A percentile compares a stretch with the other conserved stretches of the same genome.
These are phyloP conservation scores for Dactylonectria estremocensis DNA, from an alignment of 2,329 filamentous ascomycete genomes.

Conservation along the genomic window DNA sequence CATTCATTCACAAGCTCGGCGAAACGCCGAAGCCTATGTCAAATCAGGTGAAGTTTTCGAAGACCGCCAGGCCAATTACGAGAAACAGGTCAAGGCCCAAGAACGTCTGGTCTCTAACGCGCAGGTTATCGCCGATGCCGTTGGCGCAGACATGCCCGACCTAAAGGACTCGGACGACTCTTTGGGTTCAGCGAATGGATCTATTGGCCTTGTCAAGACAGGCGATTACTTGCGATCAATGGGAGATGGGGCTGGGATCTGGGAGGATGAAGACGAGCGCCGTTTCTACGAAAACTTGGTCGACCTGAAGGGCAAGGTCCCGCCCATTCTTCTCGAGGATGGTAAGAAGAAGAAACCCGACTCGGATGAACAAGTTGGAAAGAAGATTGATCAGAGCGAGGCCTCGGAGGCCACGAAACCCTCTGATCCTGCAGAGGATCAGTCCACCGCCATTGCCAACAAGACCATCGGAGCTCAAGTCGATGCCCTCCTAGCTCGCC, in stretches of 20 bases:
- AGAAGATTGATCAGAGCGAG: conserved; percentile 74
- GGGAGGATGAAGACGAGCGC: conserved; percentile 98
- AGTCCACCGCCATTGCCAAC: conserved; percentile 95
- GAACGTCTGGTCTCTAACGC: conserved; percentile 93
- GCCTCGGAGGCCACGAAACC: conserved; percentile 65
- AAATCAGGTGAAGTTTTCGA: conserved; percentile 99
- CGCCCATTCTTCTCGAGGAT: conserved; percentile 92
- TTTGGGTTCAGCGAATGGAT: conserved; percentile 76
- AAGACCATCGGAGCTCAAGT: conserved; percentile 98
- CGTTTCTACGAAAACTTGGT: conserved; percentile 98
- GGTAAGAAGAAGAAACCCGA: conserved; percentile 94
- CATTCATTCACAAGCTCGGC: conserved; percentile 87
- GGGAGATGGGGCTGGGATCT: conserved; percentile 92
- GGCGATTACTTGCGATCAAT: conserved; percentile 93
- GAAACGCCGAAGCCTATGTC: conserved; percentile 98
- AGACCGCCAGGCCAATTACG: conserved; percentile 94
- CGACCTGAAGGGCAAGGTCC: conserved; percentile 95
- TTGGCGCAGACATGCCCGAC: conserved; percentile 94
- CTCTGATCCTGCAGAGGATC: conserved; percentile 77
- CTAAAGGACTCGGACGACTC: conserved; percentile 86
- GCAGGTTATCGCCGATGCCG: conserved; percentile 89
- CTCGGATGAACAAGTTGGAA: conserved; percentile 85
- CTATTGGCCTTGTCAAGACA: conserved; percentile 94
- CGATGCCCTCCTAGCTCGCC: conserved; percentile 86
- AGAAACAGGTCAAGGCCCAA: conserved; percentile 92